Conservation (phyloP, 257 asterid genomes). For the Ballota nigra region DNA sequence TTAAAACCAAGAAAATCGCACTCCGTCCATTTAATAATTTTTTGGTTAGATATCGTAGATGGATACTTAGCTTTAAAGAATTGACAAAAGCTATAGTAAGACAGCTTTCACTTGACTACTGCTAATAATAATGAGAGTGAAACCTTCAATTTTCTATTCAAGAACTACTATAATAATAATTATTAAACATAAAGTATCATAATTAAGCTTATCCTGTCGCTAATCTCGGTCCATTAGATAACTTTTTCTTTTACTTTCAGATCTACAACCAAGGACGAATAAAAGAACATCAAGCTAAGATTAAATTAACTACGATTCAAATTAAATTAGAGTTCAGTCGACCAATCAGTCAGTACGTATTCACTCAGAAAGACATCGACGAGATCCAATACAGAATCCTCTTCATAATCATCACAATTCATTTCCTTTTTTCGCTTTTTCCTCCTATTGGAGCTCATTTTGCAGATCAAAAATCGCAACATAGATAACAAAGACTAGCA, state of each 20-base stretch:
- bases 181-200: not conserved
- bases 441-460: slow-evolving; percentile 28
- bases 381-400: slow-evolving; percentile 15
- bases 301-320: not conserved
- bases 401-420: slow-evolving; percentile 18
- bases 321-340: not conserved
- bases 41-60: slow-evolving; percentile 1
- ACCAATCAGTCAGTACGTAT: slow-evolving; percentile 3
- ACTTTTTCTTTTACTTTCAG: slow-evolving; percentile 12
- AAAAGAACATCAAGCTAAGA: not conserved
- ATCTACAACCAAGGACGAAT: slow-evolving; percentile 22
- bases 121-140: slow-evolving; percentile 1
- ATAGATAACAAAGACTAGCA: not conserved
- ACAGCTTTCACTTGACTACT: slow-evolving; percentile 21
- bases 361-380: slow-evolving; percentile 3
- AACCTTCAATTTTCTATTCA: not conserved
- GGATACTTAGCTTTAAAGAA: slow-evolving; percentile 33
- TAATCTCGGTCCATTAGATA: not conserved
- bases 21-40: slow-evolving; percentile 11
- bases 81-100: slow-evolving; percentile 18
- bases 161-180: not conserved
- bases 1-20: slow-evolving; percentile 19
- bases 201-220: slow-evolving; percentile 12
- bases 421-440: slow-evolving; percentile 27
- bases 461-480: slow-evolving; percentile 17